Base-by-base conservation (phyloP, 2,329 filamentous ascomycete genomes). In the Hypoxylon sp. region DNA sequence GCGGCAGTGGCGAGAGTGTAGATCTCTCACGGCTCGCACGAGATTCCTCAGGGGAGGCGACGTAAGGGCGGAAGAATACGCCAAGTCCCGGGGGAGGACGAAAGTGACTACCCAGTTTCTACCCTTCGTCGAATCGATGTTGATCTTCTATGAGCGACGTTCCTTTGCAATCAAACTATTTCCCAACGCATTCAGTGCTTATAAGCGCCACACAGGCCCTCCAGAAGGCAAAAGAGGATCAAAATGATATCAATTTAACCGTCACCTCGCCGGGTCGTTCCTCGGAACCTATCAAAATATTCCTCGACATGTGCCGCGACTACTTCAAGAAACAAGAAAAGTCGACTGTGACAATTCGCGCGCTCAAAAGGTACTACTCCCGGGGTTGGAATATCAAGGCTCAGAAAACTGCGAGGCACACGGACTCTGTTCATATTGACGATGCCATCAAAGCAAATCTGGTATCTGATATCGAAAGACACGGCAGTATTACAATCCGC, bases 401-500 rank as follows among this genome's bases (percentile, higher is more conserved):
- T 2, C 70, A 79, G 18, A 75, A 76, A 3, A 74, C 75, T 0
- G 64, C 76, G 2, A 73, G 77, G 14, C 73, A 75, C 0, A 65
- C 80, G 4, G 73, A 78, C 26, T 79, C 78, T 2, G 74, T 80
- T 0, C 75, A 80, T 38, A 75, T 80, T 28, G 77, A 80, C 30
- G 74, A 78, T 42, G 65, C 71, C 20, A 66, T 72, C n/a, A 90
- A 91, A 71, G 84, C 89, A 62, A 81, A 83, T n/a, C 87, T 93
- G 28, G 82, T 92, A 0, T 80, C 83, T n/a, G 91, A 93, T 73
- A 85, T 93, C 7, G 80, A 83, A 81, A 67, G 1, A 78, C 78
- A 1, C 73, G 87, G 12, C 85, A 84, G 20, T 93, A 90, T 85
- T 93, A 93, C 75, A 83, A 89, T 28, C 85, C 91, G 62, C 86